Evolutionary conservation across 2,329 filamentous ascomycete genomes (phyloP), one percentile per base, ranked within the genome.

Genomic region (Onygenales sp.): DNA sequence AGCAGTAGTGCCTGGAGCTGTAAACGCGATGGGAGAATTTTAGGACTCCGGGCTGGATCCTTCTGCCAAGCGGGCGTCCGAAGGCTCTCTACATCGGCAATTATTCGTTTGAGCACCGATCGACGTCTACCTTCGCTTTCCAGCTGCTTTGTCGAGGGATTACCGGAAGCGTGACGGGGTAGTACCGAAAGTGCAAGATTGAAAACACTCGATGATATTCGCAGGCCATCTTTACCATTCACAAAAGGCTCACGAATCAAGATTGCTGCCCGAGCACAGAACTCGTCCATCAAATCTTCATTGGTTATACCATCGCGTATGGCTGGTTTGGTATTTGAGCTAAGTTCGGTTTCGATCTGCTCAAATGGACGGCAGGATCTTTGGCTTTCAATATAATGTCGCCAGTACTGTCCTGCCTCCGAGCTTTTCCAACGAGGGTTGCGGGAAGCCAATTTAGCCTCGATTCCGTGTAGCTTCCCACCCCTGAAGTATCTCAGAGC

Each of bases 401-500:
- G 33, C 58, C 54, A 61, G 33, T 59, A 54, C n/a, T 52, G 11
- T 5, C 55, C 54, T 3, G 54, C 49, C 4, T 54, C 49, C 5
- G 47, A 54, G 6, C 47, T 33, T 27, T 50, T 39, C 49, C 48
- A 56, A 17, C 36, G 31, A 32, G 36, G 44, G 17, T 57, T 40
- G 9, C 21, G 13, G 21, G 21, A 21, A 2, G 27, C 31, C 21
- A 60, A 39, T 10, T 53, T 51, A 10, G 54, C 11, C 17, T 52
- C 54, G 4, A 61, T 52, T 2, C 5, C 27, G 8, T 43, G n/a
- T 11, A 59, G 44, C 21, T 52, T 42, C 17, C 49, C n/a, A 13
- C 52, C 47, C 17, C 46, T 48, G 7, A 53, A n/a, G 40, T 57
- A 56, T 6, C 55, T 54, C 32, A 62, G 27, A n/a, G 56, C 54